A percentile compares a stretch with the other conserved stretches of the same genome.
These are phyloP conservation scores for Metschnikowia orientalis DNA, from an alignment of 805 yeast genomes.

Conservation along the genomic window DNA sequence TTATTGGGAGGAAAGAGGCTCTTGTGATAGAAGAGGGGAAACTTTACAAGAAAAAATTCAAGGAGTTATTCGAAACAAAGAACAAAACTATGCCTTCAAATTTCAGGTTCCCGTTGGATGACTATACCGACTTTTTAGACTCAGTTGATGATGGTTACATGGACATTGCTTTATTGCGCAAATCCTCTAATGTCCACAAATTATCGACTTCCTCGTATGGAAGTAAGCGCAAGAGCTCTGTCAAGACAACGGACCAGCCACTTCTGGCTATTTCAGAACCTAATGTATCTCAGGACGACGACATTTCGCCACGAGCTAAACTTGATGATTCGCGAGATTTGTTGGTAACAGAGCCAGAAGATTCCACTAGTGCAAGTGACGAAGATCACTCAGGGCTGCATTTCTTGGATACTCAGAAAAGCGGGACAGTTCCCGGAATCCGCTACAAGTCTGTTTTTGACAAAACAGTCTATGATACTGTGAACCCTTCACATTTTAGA, in stretches of 20 bases:
- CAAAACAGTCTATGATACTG: constrained; percentile 15
- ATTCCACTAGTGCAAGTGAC: constrained; percentile 26
- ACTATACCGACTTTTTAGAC: constrained; percentile 51
- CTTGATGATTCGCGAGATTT: background rate
- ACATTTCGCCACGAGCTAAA: too few relatives aligned
- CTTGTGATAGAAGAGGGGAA: constrained; percentile 41
- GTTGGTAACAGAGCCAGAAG: constrained; percentile 5
- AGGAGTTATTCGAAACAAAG: constrained; percentile 23
- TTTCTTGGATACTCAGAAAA: constrained; percentile 25
- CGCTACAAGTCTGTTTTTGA: constrained; percentile 37
- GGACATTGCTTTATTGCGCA: constrained; percentile 51
- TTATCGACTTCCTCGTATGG: constrained; percentile 19
- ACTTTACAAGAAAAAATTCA: constrained; percentile 28
- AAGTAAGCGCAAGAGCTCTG: constrained; percentile 16
- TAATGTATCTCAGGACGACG: background rate
- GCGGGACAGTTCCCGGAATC: constrained; percentile 23
- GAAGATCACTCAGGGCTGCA: constrained; percentile 29
- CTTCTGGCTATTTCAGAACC: constrained; percentile 1
- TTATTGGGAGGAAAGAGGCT: constrained; percentile 64
- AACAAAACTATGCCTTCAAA: constrained; percentile 21
- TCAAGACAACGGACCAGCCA: background rate
- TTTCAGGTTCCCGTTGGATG: constrained; percentile 40
- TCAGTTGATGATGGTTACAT: constrained; percentile 64
- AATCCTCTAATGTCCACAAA: constrained; percentile 34
- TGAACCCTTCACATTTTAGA: constrained; percentile 15